A percentile compares a stretch with the other conserved stretches of the same genome.
These are phyloP conservation scores for Plectranthus barbatus DNA, from an alignment of 257 asterid species.

Conservation along the genomic window DNA sequence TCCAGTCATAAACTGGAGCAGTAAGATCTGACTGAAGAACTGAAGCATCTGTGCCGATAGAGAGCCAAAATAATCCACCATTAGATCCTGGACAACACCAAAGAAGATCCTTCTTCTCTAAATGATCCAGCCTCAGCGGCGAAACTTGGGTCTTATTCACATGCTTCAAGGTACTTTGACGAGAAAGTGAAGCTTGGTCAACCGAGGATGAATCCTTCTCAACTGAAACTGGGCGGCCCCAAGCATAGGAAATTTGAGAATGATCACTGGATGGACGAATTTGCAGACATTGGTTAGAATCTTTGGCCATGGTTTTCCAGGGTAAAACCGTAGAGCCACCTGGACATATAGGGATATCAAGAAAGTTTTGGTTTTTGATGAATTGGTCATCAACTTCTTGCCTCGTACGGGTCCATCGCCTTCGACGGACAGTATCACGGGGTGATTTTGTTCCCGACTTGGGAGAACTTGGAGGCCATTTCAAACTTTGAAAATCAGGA, in stretches of 20 bases:
- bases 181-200: slow-evolving; percentile 58
- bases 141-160: slow-evolving; percentile 40
- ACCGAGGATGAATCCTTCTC: slow-evolving; percentile 63
- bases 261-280: slow-evolving; percentile 72
- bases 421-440: slow-evolving; percentile 46
- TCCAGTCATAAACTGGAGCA: slow-evolving; percentile 92
- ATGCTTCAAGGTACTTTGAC: slow-evolving; percentile 59
- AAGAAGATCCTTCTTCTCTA: slow-evolving; percentile 87
- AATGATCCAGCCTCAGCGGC: slow-evolving; percentile 68
- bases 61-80: slow-evolving; percentile 82
- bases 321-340: slow-evolving; percentile 66
- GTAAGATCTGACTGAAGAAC: slow-evolving; percentile 87
- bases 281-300: slow-evolving; percentile 62
- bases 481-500: slow-evolving; percentile 44
- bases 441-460: slow-evolving; percentile 45
- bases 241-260: slow-evolving; percentile 52
- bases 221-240: slow-evolving; percentile 77
- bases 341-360: slow-evolving; percentile 39
- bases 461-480: slow-evolving; percentile 59
- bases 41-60: slow-evolving; percentile 83
- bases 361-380: slow-evolving; percentile 26
- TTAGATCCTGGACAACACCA: slow-evolving; percentile 73
- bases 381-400: slow-evolving; percentile 34
- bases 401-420: slow-evolving; percentile 59
- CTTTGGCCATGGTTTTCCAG: slow-evolving; percentile 68